Evolutionary conservation across 495 filamentous ascomycete genomes (phyloP).

Genomic region (Glarea lozoyensis): DNA sequence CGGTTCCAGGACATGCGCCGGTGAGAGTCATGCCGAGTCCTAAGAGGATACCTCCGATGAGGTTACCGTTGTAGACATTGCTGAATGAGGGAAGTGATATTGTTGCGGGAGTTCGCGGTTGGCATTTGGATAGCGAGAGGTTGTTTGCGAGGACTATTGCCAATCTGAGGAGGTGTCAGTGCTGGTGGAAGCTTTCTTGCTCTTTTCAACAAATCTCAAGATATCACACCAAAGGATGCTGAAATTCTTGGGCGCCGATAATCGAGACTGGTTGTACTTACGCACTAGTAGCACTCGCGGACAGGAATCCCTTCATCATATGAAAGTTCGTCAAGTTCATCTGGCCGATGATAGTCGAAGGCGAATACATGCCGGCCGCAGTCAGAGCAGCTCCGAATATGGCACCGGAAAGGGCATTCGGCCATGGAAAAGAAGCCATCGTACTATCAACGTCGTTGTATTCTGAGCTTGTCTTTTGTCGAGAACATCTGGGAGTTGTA

Average conservation of each 20-base stretch:
- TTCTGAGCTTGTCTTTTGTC: no score
- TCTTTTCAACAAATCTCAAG: background rate
- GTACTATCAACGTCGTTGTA: no score
- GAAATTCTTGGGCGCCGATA: background rate
- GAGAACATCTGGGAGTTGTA: no score
- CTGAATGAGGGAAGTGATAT: slow-evolving; percentile 34
- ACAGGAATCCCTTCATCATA: slow-evolving; percentile 49
- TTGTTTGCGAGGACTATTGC: slow-evolving; percentile 27
- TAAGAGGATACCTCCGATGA: slow-evolving; percentile 44
- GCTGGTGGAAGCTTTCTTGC: background rate
- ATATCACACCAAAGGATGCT: background rate
- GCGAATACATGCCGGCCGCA: slow-evolving; percentile 41
- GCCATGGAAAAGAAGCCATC: slow-evolving; percentile 9
- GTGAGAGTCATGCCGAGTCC: slow-evolving; percentile 46
- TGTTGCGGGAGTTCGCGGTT: slow-evolving; percentile 12
- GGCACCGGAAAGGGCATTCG: slow-evolving; percentile 25
- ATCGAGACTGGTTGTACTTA: slow-evolving; percentile 27
- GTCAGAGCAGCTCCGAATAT: slow-evolving; percentile 47
- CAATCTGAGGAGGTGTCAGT: slow-evolving; percentile 6
- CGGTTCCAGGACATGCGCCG: slow-evolving; percentile 48
- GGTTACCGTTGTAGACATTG: slow-evolving; percentile 40
- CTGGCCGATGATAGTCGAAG: slow-evolving; percentile 42
- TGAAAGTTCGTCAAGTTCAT: slow-evolving; percentile 44
- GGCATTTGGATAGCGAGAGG: slow-evolving; percentile 16
- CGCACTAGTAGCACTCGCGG: slow-evolving; percentile 44